Evolutionary conservation across 805 yeast genomes (phyloP).

Genomic region (Cyberlindnera mycetangii): DNA sequence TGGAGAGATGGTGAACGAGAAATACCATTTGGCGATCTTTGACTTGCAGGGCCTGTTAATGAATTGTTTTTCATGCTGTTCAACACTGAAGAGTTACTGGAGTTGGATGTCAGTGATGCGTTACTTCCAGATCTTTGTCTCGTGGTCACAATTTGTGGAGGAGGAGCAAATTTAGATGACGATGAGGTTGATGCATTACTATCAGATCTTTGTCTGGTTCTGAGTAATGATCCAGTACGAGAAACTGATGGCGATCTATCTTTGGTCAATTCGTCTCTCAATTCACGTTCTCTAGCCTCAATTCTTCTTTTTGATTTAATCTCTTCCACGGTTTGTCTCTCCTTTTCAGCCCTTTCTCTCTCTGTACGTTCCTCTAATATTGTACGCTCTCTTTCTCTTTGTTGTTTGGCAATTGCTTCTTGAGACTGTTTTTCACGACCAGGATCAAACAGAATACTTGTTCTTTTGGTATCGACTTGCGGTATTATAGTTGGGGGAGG

Average conservation of each 20-base stretch:
- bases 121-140: slow-evolving; percentile 23
- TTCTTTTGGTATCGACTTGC: slow-evolving; percentile 5
- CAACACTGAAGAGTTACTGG: slow-evolving; percentile 16
- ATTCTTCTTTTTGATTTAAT: slow-evolving; percentile 12
- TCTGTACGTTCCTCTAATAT: slow-evolving; percentile 15
- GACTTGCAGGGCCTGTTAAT: slow-evolving; percentile 1
- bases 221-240: slow-evolving; percentile 13
- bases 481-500: slow-evolving; percentile 1
- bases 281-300: slow-evolving; percentile 20
- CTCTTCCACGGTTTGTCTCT: slow-evolving; percentile 14
- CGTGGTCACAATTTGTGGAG: slow-evolving; percentile 1
- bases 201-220: slow-evolving; percentile 17
- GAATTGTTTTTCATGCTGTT: slow-evolving; percentile 14
- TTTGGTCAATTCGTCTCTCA: slow-evolving; percentile 19
- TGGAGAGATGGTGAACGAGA: slow-evolving; percentile 23
- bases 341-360: slow-evolving; percentile 15
- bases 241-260: slow-evolving; percentile 20
- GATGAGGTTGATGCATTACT: slow-evolving; percentile 17
- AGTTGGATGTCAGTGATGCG: slow-evolving; percentile 18
- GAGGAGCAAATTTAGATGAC: neutral
- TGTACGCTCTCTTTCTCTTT: slow-evolving; percentile 18
- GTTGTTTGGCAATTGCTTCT: slow-evolving; percentile 20
- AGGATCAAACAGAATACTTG: slow-evolving; percentile 19
- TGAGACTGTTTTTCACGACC: slow-evolving; percentile 19
- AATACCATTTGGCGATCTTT: slow-evolving; percentile 16